phyloP scores from a whole-genome alignment of 1,284 basidiomycete genomes.

The Phellinidium pouzarii region DNA sequence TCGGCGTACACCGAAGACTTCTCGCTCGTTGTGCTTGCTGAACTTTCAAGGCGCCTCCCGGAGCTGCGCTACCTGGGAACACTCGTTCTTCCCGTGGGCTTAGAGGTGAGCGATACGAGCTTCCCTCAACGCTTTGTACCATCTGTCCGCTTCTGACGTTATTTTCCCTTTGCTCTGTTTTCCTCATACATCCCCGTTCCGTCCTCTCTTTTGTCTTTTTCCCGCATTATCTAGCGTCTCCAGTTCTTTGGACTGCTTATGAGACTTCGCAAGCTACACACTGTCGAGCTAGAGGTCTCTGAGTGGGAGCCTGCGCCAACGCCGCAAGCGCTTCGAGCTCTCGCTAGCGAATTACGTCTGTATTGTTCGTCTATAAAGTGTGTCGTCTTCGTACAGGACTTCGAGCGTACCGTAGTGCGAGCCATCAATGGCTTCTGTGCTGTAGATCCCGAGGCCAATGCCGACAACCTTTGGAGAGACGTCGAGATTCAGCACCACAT shows the following conservation, averaged over 20 bases:
- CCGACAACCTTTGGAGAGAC: constrained; percentile 49
- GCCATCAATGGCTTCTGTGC: constrained; percentile 36
- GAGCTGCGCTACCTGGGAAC: constrained; percentile 55
- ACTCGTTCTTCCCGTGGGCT: constrained; percentile 48
- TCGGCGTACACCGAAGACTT: constrained; percentile 47
- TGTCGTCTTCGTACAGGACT: constrained; percentile 54
- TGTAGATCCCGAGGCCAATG: constrained; percentile 35
- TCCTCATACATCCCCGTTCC: constrained; percentile 4
- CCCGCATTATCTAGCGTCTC: constrained; percentile 39
- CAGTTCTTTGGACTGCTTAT: constrained; percentile 53
- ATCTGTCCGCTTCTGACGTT: constrained; percentile 10
- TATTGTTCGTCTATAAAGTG: constrained; percentile 45
- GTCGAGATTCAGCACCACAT: constrained; percentile 17
- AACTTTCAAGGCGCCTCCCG: constrained; percentile 31
- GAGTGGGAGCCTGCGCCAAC: constrained; percentile 55
- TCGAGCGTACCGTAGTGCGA: constrained; percentile 47
- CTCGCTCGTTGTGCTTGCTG: constrained; percentile 42
- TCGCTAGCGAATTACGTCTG: constrained; percentile 50
- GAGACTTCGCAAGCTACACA: constrained; percentile 41
- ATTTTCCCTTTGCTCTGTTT: constrained; percentile 3
- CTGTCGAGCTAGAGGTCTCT: constrained; percentile 54
- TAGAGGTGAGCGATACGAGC: constrained; percentile 31
- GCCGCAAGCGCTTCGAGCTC: constrained; percentile 44
- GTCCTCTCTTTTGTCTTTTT: neutral
- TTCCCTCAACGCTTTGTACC: no score